Evolutionary conservation across 352 stramenopile species (phyloP).

Genomic region (Aphanomyces cochlioides): DNA sequence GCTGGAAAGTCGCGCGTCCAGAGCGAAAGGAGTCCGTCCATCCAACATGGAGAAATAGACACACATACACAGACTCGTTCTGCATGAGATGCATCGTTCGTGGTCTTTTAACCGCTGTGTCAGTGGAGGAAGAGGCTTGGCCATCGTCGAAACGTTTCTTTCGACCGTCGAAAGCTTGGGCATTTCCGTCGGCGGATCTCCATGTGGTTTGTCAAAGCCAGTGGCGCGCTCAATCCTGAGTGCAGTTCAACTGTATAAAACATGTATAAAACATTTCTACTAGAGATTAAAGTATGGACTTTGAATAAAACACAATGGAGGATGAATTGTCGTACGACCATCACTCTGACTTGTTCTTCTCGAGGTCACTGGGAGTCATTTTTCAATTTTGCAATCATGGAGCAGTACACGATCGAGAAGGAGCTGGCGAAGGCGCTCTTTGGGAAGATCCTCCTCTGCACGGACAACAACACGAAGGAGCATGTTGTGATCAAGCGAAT

Average conservation of each 20-base stretch:
- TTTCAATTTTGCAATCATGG: conserved; percentile 7
- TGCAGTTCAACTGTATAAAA: conserved; percentile 8
- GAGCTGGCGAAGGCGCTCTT: conserved; percentile 20
- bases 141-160: no score
- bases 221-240: not conserved
- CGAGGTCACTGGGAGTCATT: not conserved
- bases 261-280: not conserved
- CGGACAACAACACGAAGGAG: not conserved
- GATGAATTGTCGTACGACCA: not conserved
- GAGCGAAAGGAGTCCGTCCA: no score
- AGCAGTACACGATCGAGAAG: conserved; percentile 16
- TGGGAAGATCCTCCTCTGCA: conserved; percentile 23
- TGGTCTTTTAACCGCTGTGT: no score
- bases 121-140: no score
- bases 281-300: no score
- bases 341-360: conserved; percentile 8
- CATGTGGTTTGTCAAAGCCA: no score
- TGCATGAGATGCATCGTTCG: no score
- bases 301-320: not conserved
- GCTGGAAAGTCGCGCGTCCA: no score
- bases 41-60: no score
- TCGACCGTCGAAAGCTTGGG: no score
- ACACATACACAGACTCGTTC: no score
- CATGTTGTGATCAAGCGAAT: conserved; percentile 26
- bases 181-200: no score